These are phyloP conservation scores for Cetradonia linearis DNA, from an alignment of 495 filamentous ascomycete genomes.

Conservation along the genomic window DNA sequence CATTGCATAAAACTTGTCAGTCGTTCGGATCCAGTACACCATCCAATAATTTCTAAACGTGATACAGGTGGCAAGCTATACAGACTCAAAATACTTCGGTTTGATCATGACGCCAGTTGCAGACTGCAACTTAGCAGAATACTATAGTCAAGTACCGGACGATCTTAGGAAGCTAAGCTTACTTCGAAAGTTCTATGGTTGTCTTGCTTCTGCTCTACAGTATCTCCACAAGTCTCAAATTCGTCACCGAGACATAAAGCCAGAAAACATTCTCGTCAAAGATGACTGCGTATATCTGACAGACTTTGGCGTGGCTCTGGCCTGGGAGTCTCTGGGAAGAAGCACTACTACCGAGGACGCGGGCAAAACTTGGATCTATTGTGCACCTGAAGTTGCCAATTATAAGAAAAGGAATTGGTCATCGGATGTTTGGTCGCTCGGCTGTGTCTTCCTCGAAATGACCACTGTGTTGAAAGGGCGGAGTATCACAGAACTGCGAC, in stretches of 20 bases:
- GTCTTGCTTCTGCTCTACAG: constrained; percentile 29
- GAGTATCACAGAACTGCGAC: constrained; percentile 13
- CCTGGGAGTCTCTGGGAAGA: constrained; percentile 24
- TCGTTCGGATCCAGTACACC: not conserved
- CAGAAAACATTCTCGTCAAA: constrained; percentile 35
- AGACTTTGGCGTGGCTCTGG: constrained; percentile 35
- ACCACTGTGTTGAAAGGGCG: constrained; percentile 25
- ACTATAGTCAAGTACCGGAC: constrained; percentile 1
- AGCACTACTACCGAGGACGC: constrained; percentile 24
- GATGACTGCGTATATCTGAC: constrained; percentile 28
- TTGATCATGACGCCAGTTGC: constrained; percentile 31
- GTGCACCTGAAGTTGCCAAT: constrained; percentile 29
- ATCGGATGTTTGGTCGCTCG: constrained; percentile 36
- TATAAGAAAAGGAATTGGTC: constrained; percentile 21
- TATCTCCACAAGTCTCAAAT: constrained; percentile 30
- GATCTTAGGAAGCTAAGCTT: not conserved
- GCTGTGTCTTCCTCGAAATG: constrained; percentile 37
- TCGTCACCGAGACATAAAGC: constrained; percentile 37
- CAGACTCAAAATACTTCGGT: constrained; percentile 27
- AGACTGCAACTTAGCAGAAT: constrained; percentile 27
- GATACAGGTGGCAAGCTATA: constrained; percentile 24
- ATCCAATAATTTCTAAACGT: not conserved
- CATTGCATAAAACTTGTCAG: constrained; percentile 20
- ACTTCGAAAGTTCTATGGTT: constrained; percentile 32
- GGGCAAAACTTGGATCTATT: constrained; percentile 25